Conservation (phyloP, 1,139 yeast genomes). For the Protomyces lactucae-debilis region DNA sequence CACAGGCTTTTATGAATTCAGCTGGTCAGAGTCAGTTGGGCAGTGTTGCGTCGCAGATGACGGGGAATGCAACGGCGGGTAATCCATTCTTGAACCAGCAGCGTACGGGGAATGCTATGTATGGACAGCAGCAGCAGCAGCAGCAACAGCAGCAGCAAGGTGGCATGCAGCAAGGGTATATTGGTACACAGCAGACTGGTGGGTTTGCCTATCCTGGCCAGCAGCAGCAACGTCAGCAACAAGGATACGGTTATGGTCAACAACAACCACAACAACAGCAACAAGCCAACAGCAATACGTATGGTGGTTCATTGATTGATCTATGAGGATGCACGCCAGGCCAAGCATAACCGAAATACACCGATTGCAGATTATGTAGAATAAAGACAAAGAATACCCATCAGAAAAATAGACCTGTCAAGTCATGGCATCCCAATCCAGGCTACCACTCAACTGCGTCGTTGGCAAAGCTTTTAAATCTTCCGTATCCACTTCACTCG, state of each 20-base stretch:
- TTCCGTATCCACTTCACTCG: neutral
- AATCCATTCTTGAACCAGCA: constrained; percentile 26
- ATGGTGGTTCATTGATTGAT: constrained; percentile 20
- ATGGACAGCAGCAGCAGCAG: constrained; percentile 8
- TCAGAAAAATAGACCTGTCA: too few species aligned
- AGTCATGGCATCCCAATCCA: neutral
- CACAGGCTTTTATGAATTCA: constrained; percentile 69
- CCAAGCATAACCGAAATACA: too few species aligned
- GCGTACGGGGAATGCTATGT: constrained; percentile 19
- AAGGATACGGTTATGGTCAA: neutral
- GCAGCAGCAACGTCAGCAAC: constrained; percentile 1
- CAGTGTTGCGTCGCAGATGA: constrained; percentile 26
- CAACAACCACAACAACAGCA: constrained; percentile 12
- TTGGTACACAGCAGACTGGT: constrained; percentile 25
- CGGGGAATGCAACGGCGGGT: constrained; percentile 13
- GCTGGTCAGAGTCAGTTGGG: constrained; percentile 47
- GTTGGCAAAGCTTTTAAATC: neutral
- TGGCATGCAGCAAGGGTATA: neutral
- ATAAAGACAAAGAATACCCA: too few species aligned
- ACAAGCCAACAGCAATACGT: constrained; percentile 7
- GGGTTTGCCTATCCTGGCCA: constrained; percentile 26
- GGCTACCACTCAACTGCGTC: neutral
- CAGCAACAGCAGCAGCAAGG: constrained; percentile 9
- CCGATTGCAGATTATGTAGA: too few species aligned
- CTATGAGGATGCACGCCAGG: neutral